Percentiles rank a stretch among this genome's conserved stretches.
phyloP scores from a whole-genome alignment of 2,329 filamentous ascomycete species.

The Hortaea werneckii region DNA sequence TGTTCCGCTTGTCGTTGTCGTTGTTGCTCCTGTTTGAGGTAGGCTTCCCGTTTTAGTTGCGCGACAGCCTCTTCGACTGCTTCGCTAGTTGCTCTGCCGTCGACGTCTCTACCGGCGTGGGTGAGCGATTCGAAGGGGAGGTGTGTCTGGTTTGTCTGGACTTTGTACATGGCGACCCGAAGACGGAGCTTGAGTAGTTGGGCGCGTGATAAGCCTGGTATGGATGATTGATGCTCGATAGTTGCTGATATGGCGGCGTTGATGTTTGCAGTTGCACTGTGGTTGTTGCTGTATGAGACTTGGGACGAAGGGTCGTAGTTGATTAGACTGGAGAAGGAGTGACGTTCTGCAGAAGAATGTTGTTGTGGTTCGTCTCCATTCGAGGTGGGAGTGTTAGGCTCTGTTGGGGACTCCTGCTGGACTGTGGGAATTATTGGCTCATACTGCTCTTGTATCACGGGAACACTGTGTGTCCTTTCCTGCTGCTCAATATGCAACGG shows the following conservation, averaged over 20 bases:
- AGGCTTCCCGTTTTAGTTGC: conserved; percentile 12
- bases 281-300: conserved; percentile 4
- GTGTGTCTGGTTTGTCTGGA: conserved; percentile 60
- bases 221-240: conserved; percentile 23
- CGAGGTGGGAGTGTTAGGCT: conserved; percentile 19
- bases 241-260: neutral
- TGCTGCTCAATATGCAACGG: neutral
- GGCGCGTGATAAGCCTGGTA: conserved; percentile 29
- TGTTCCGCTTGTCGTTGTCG: neutral
- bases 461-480: neutral
- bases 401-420: conserved; percentile 13
- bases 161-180: conserved; percentile 62
- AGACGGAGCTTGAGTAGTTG: conserved; percentile 60
- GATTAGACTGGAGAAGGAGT: conserved; percentile 38
- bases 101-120: conserved; percentile 6
- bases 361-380: conserved; percentile 15
- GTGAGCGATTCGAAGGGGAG: conserved; percentile 52
- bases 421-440: conserved; percentile 5
- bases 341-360: conserved; percentile 23
- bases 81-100: conserved; percentile 2
- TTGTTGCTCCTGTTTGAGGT: neutral
- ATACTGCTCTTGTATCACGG: neutral
- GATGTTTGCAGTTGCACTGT: neutral
- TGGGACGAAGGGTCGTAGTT: conserved; percentile 38
- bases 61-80: conserved; percentile 21